Evolutionary conservation across 176 grass and related monocot species (phyloP).

Genomic region (Eleusine coracana): DNA sequence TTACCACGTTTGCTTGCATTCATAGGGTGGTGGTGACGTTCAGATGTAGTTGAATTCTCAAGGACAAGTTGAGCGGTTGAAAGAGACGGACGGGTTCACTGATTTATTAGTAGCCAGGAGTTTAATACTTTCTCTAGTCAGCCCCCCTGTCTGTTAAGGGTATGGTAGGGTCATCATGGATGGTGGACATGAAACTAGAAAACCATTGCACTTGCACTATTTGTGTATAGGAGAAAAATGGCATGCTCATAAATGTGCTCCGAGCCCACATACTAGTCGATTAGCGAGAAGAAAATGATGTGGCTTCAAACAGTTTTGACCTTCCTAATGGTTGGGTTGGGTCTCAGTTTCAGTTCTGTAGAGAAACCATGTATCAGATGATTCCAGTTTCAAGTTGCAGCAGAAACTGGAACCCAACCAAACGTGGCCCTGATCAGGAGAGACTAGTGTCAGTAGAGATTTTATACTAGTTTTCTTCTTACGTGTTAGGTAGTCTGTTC

Average conservation of each 20-base stretch:
- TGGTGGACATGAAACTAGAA: not conserved
- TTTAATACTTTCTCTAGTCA: not conserved
- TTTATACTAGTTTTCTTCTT: too few species aligned
- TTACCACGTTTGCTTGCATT: not conserved
- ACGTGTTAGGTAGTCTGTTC: not conserved
- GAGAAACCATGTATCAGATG: too few species aligned
- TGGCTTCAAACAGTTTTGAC: not conserved
- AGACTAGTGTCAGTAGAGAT: too few species aligned
- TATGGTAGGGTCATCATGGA: not conserved
- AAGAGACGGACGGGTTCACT: not conserved
- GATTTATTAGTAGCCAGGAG: not conserved
- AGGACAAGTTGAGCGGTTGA: not conserved
- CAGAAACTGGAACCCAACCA: too few species aligned
- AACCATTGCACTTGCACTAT: not conserved
- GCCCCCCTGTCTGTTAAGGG: not conserved
- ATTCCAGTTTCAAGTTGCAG: too few species aligned
- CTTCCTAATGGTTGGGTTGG: too few species aligned
- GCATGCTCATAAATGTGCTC: not conserved
- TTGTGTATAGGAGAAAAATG: not conserved
- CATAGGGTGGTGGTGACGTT: not conserved
- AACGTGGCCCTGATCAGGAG: too few species aligned
- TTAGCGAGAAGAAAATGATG: not conserved
- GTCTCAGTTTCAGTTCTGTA: too few species aligned
- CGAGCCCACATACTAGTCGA: not conserved
- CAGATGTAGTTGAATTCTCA: not conserved